These are phyloP conservation scores for Penicillium malachiteum DNA, from an alignment of 495 filamentous ascomycete species.

Conservation along the genomic window DNA sequence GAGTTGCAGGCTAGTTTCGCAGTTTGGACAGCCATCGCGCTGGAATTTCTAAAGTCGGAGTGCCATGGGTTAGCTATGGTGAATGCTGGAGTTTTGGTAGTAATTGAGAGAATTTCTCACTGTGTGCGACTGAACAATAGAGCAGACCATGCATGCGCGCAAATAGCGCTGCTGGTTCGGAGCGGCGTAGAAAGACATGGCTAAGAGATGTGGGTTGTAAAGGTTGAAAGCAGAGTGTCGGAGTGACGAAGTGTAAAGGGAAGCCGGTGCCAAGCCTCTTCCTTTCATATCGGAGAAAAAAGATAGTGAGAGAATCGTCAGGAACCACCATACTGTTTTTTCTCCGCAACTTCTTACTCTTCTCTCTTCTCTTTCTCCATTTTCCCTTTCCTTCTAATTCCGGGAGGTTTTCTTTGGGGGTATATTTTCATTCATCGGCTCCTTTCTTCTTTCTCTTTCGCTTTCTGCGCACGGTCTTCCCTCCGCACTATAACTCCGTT, in stretches of 20 bases:
- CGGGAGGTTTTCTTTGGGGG: too few species aligned
- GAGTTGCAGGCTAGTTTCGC: slow-evolving; percentile 85
- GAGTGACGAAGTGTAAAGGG: slow-evolving; percentile 1
- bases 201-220: neutral
- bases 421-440: neutral
- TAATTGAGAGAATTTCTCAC: slow-evolving; percentile 45
- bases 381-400: neutral
- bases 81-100: neutral
- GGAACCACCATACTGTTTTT: slow-evolving; percentile 12
- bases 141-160: slow-evolving; percentile 98
- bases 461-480: neutral
- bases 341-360: neutral
- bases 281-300: slow-evolving; percentile 30
- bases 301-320: slow-evolving; percentile 14
- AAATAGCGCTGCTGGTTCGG: slow-evolving; percentile 72
- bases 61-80: slow-evolving; percentile 4
- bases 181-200: slow-evolving; percentile 56
- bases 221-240: too few species aligned
- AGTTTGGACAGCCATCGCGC: slow-evolving; percentile 90
- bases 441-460: neutral
- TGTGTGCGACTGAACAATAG: slow-evolving; percentile 76
- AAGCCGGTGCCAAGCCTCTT: slow-evolving; percentile 31
- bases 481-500: slow-evolving; percentile 9
- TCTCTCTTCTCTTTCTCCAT: slow-evolving; percentile 7
- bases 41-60: slow-evolving; percentile 63